Evolutionary conservation across 2,329 filamentous ascomycete genomes (phyloP).

Genomic region (Alternaria sp.): DNA sequence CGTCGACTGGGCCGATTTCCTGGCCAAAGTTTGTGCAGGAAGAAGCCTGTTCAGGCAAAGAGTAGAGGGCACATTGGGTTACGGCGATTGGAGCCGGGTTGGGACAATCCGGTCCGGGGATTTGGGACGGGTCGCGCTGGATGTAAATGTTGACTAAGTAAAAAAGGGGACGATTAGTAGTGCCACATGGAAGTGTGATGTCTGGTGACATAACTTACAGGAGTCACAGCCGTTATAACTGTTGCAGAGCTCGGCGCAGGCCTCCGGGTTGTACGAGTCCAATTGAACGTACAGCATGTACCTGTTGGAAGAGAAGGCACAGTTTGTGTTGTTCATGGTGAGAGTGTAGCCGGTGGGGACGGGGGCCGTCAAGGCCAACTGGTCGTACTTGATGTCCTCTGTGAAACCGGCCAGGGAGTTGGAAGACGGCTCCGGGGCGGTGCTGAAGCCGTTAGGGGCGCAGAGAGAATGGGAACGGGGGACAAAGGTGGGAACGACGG

Average conservation of each 20-base stretch:
- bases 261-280: constrained; percentile 11
- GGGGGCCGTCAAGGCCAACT: not conserved
- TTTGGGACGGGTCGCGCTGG: constrained; percentile 22
- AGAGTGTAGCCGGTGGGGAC: constrained; percentile 15
- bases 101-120: constrained; percentile 23
- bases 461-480: constrained; percentile 1
- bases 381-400: constrained; percentile 4
- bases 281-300: constrained; percentile 18
- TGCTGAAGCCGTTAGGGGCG: not conserved
- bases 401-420: constrained; percentile 9
- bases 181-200: too few species aligned
- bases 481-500: not conserved
- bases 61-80: constrained; percentile 28
- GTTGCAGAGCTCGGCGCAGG: constrained; percentile 20
- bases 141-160: constrained; percentile 35
- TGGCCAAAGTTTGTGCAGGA: constrained; percentile 25
- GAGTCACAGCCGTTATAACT: constrained; percentile 11
- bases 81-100: constrained; percentile 25
- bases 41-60: constrained; percentile 1
- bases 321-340: constrained; percentile 8
- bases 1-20: constrained; percentile 18
- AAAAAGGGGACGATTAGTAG: not conserved
- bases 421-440: constrained; percentile 6
- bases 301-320: constrained; percentile 14
- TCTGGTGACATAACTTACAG: constrained; percentile 7